Evolutionary conservation across 805 yeast species (phyloP).

Genomic region (Nakazawaea peltata): DNA sequence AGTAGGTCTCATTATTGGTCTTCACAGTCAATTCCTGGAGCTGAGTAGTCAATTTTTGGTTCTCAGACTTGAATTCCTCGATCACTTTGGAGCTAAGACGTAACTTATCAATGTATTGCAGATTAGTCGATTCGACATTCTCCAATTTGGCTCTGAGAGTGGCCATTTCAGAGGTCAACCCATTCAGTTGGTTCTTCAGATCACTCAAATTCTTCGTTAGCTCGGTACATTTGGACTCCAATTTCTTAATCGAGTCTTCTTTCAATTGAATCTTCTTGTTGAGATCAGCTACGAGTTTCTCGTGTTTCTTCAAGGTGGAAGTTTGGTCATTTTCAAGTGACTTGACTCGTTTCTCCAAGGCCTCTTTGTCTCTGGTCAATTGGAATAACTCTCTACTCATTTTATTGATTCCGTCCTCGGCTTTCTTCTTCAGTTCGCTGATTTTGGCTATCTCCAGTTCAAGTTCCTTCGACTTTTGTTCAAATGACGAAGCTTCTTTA

Average conservation of each 20-base stretch:
- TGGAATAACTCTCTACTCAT: conserved; percentile 79
- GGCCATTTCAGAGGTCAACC: conserved; percentile 10
- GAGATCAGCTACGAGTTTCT: conserved; percentile 21
- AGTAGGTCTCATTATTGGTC: conserved; percentile 6
- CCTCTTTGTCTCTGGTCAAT: conserved; percentile 51
- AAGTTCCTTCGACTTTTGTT: conserved; percentile 21
- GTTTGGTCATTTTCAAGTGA: conserved; percentile 33
- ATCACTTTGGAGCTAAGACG: conserved; percentile 13
- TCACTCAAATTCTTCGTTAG: conserved; percentile 23
- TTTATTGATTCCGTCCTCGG: conserved; percentile 84
- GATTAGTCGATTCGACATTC: conserved; percentile 25
- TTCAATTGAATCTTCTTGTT: conserved; percentile 17
- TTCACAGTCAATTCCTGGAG: conserved; percentile 4
- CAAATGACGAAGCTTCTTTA: conserved; percentile 13
- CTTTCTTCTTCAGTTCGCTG: conserved; percentile 44
- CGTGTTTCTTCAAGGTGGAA: conserved; percentile 22
- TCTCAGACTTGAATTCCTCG: conserved; percentile 6
- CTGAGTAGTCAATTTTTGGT: conserved; percentile 4
- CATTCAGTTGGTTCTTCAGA: conserved; percentile 17
- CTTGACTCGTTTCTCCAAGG: conserved; percentile 34
- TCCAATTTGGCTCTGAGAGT: conserved; percentile 18
- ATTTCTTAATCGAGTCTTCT: conserved; percentile 14
- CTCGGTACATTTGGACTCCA: conserved; percentile 15
- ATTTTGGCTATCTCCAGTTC: conserved; percentile 23
- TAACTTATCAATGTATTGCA: conserved; percentile 32